Base-by-base conservation (phyloP, 768 basidiomycete species). In the Pleurotus giganteus region DNA sequence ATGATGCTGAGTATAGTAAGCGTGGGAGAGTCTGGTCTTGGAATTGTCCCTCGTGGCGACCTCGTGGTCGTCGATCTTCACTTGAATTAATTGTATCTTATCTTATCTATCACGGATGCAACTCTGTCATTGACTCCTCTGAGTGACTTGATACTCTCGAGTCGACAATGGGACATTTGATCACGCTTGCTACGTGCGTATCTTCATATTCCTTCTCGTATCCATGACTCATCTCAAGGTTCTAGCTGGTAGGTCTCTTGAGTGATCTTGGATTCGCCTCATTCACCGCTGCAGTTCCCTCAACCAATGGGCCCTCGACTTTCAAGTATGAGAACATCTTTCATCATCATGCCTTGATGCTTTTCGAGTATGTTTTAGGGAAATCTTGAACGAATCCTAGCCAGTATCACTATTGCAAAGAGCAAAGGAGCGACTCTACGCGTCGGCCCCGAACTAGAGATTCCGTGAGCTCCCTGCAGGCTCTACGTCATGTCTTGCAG, bases 271-370 rank as follows among this genome's bases (percentile, higher is more conserved):
- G 51, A 19, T 53, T 45, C 12, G 53, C n/a, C 4, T 36, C n/a
- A 17, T 42, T 46, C 26, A 43, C 44, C 7, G 19, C 56, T 28
- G 53, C 61, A 96, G 94, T 67, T 94, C 94, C 13, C 76, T 99
- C 26, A 96, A 98, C 64, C 96, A 99, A 71, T 98, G 96, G 94
- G 91, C 97, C 5, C 73, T 98, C 34, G 96, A 98, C 68, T 98
- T 98, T 58, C 85, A 95, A 66, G 94, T 89, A 9, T 12, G 26
- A 37, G 4, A 2, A 7, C 42, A 37, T 7, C 43, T 43, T 37
- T 13, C 9, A 42, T 19, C 28, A 19, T n/a, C 9, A 23, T 9
- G 43, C 55, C 21, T 41, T 50, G 61, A 13, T 27, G 15, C 36
- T 5, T 4, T 24, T 24, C 44, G 21, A 2, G 17, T 13, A 45